Evolutionary conservation across 1,284 basidiomycete genomes (phyloP).

Genomic region (Ustilago xerochloae): DNA sequence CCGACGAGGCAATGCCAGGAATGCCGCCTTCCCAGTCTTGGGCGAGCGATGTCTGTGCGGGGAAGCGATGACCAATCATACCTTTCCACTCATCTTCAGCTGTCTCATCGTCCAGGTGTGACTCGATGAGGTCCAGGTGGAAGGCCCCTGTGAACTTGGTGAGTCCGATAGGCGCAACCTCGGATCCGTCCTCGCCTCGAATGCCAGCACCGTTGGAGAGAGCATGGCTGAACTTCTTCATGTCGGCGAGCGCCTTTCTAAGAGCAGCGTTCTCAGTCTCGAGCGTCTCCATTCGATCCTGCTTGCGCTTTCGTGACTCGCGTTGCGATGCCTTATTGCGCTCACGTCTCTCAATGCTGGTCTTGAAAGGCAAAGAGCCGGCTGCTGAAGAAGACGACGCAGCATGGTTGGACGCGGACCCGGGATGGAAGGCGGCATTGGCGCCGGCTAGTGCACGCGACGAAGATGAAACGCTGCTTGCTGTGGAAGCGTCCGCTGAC

Average conservation of each 20-base stretch:
- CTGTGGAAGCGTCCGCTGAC: constrained; percentile 4
- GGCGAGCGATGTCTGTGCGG: constrained; percentile 15
- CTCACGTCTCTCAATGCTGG: constrained; percentile 44
- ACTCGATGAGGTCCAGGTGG: constrained; percentile 42
- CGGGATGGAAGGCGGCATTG: constrained; percentile 28
- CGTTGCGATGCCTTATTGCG: constrained; percentile 51
- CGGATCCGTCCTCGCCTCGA: constrained; percentile 26
- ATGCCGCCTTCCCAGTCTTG: constrained; percentile 12
- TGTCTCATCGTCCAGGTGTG: constrained; percentile 39
- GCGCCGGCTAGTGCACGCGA: neutral
- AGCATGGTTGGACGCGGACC: constrained; percentile 7
- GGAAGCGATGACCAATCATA: constrained; percentile 36
- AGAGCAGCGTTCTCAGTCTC: constrained; percentile 45
- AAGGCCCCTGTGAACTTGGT: constrained; percentile 46
- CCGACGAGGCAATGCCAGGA: constrained; percentile 1
- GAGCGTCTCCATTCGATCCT: constrained; percentile 44
- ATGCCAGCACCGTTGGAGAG: constrained; percentile 40
- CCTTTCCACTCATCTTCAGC: constrained; percentile 35
- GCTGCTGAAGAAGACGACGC: constrained; percentile 4
- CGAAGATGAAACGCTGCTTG: constrained; percentile 3
- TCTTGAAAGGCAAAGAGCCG: constrained; percentile 33
- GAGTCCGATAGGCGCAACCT: constrained; percentile 26
- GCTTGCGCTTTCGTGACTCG: constrained; percentile 52
- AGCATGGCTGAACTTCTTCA: constrained; percentile 42
- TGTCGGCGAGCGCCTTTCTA: constrained; percentile 44